Base-by-base conservation (phyloP, 139 green algal genomes). In the Asterochloris erici region DNA sequence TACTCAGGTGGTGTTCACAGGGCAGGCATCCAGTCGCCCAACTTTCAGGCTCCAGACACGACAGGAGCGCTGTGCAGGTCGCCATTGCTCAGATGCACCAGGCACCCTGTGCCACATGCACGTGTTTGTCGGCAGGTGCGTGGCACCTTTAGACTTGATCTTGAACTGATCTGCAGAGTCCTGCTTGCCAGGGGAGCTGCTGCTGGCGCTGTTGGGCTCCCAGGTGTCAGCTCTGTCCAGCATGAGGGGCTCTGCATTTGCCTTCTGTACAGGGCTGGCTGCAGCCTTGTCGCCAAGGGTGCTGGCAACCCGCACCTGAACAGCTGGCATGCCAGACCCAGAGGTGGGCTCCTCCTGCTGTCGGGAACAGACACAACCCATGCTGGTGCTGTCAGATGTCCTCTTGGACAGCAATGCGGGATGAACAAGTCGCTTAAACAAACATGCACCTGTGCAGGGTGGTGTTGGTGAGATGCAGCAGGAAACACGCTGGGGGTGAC, bases 141-240 rank as follows among this genome's bases (percentile, higher is more conserved):
- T 10, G 16, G 10, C 29, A 82, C 78, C 78, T 74, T 82, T 63
- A 63, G 78, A 82, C 28, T 82, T 82, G 78, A 82, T 82, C 29
- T 74, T 61, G 24, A 82, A 82, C 27, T 28, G 28, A 63, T 26
- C 16, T 21, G 78, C 47, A 26, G 26, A 62, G n/a, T 73, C 78
- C 21, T n/a, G 62, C 19, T 73, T 73, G 66, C 66, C 21, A 24
- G 19, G 19, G 19, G 66, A 73, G 66, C 66, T 9, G 66, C 23
- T 9, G 63, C 61, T 14, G 78, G 68, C 15, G 38, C 78, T 23
- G 78, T 74, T 19, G 62, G 61, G 28, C 66, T 73, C 66, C 78
- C 78, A 82, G 28, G 78, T 82, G 61, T 82, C 78, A 61, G 63
- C 78, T 66, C 78, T 82, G 24, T 82, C 78, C 10, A 82, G 27